These are phyloP conservation scores for Trichophyton equinum DNA, from an alignment of 2,329 filamentous ascomycete genomes.

Conservation along the genomic window DNA sequence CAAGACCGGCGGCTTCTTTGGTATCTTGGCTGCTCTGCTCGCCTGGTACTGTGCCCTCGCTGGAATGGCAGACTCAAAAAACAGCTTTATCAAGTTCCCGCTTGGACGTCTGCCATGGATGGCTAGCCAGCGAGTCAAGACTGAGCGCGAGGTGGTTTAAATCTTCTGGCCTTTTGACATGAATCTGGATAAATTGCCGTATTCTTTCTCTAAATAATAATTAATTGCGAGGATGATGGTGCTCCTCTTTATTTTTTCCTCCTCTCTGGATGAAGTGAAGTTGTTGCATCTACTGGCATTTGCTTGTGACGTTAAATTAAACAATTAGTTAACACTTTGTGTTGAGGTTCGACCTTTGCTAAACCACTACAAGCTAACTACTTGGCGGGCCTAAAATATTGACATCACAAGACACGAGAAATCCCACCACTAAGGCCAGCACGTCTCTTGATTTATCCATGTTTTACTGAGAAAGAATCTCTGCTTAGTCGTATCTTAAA, in stretches of 20 bases:
- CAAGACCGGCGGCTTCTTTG: conserved; percentile 65
- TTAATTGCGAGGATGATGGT: background rate
- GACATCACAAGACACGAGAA: no score
- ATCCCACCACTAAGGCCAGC: no score
- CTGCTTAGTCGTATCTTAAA: no score
- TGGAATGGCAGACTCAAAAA: conserved; percentile 57
- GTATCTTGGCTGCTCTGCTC: conserved; percentile 65
- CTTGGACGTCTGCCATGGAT: conserved; percentile 95
- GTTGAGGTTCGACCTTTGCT: background rate
- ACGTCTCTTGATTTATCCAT: no score
- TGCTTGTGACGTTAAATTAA: background rate
- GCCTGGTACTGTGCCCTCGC: conserved; percentile 82
- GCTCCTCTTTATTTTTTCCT: background rate
- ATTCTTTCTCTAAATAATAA: background rate
- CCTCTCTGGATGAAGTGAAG: background rate
- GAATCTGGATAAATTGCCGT: background rate
- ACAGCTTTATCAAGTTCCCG: conserved; percentile 84
- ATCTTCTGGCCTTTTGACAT: background rate
- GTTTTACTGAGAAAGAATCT: no score
- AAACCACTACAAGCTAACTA: background rate
- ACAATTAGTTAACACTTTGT: background rate
- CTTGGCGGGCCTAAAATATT: background rate
- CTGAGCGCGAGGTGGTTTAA: conserved; percentile 29
- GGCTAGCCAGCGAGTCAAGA: conserved; percentile 47
- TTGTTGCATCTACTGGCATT: background rate